Evolutionary conservation across 2,329 filamentous ascomycete genomes (phyloP), one percentile per base, ranked within the genome.

Genomic region (Colletotrichum phormii): DNA sequence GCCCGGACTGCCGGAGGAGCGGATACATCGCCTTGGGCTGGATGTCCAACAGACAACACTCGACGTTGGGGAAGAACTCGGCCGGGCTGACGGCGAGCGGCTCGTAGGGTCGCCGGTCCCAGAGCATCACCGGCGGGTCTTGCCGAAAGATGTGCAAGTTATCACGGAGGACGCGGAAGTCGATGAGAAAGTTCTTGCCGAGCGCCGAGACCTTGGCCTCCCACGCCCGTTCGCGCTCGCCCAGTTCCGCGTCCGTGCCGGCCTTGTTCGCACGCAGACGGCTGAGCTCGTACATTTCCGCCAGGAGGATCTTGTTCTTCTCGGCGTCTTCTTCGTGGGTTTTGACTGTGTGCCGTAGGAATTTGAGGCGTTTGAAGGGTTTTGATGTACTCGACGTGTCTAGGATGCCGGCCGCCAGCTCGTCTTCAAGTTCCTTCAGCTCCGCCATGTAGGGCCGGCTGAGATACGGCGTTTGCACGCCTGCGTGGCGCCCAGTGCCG

Each of bases 61-160:
- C 83, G 9, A 86, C 81, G 29, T 87, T 84, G 1, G 94, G 94
- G 79, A 87, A 94, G 77, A 94, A 92, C 75, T 97, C 95, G 0
- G 87, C 78, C 0, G 81, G 64, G 5, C 84, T 73, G 3, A 89
- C 87, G 29, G 84, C 81, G 18, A 98, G 84, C 0, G 94, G 93
- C 77, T 97, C 94, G 77, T 90, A 91, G 2, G 85, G 82, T 18
- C 95, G 90, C 1, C 88, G 86, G 80, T 97, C 94, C 90, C 92
- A 95, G 31, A 86, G 77, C 4, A 96, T 80, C 1, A 87, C 77
- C 0, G 90, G 88, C 1, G 86, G 84, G 0, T 85, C 76, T 80
- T 87, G 84, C 62, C 82, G 79, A 77, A 87, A 85, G 18, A 88
- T 75, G 75, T 89, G 87, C 57, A 86, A 79, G 77, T 91, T 90